A percentile compares a stretch with the other conserved stretches of the same genome.
phyloP scores from a whole-genome alignment of 306 rosid species.

The Quercus rubra region DNA sequence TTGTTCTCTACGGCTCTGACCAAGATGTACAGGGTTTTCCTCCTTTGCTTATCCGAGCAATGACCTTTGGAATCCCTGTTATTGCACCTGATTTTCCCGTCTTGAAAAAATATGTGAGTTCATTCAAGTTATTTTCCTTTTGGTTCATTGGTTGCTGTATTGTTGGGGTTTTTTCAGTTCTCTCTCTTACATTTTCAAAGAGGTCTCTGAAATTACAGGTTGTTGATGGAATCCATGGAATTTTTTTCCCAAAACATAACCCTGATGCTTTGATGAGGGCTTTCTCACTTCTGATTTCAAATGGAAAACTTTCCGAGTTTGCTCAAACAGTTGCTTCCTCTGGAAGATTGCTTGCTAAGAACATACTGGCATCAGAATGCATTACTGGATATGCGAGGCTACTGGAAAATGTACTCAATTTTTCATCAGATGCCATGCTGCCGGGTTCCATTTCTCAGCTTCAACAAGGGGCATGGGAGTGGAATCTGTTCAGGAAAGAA shows the following conservation, averaged over 20 bases:
- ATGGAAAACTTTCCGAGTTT: conserved; percentile 82
- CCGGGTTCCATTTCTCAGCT: conserved; percentile 79
- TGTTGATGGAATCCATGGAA: conserved; percentile 71
- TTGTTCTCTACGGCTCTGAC: conserved; percentile 81
- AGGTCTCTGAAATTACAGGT: conserved; percentile 43
- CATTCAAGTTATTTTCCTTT: conserved; percentile 23
- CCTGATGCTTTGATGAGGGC: conserved; percentile 78
- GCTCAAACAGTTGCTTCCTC: conserved; percentile 72
- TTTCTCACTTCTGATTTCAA: conserved; percentile 75
- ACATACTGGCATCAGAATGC: conserved; percentile 82
- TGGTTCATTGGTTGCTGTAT: conserved; percentile 21
- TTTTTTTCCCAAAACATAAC: conserved; percentile 64
- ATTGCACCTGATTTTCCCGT: conserved; percentile 78
- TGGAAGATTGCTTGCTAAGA: conserved; percentile 77
- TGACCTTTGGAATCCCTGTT: conserved; percentile 84
- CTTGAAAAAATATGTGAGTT: conserved; percentile 77
- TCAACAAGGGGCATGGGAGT: conserved; percentile 69
- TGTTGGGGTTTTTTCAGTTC: background rate
- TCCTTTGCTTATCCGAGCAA: conserved; percentile 77
- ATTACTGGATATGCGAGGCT: conserved; percentile 74
- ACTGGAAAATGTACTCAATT: conserved; percentile 80
- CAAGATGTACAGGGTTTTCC: conserved; percentile 96
- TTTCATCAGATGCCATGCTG: conserved; percentile 71
- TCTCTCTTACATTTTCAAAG: conserved; percentile 18
- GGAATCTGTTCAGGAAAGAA: conserved; percentile 65